Percentiles rank a stretch among this genome's conserved stretches.
Conservation (phyloP, 225 moss, liverwort and hornwort genomes). For the Ulota crispa region DNA sequence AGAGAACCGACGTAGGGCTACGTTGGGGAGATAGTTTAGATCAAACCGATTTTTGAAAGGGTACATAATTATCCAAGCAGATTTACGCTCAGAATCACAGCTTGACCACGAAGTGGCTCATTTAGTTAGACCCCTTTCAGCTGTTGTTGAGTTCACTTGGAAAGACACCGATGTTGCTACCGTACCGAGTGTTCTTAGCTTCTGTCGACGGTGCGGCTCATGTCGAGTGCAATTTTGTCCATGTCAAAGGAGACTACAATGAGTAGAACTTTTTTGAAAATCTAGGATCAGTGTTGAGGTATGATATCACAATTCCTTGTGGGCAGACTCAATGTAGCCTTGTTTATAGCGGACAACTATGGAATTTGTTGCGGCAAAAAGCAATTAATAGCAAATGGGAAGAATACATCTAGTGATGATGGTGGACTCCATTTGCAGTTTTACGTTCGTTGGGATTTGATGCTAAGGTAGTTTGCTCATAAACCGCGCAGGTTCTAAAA, state of each 20-base stretch:
- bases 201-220: constrained; percentile 1
- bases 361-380: too few relatives aligned
- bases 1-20: background rate
- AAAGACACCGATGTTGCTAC: background rate
- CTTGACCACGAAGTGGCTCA: constrained; percentile 13
- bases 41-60: background rate
- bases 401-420: too few relatives aligned
- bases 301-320: background rate
- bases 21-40: background rate
- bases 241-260: background rate
- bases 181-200: background rate
- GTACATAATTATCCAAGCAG: constrained; percentile 3
- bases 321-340: too few relatives aligned
- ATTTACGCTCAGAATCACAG: background rate
- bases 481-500: too few relatives aligned
- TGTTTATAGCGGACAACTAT: too few relatives aligned
- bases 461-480: too few relatives aligned
- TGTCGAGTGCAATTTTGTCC: background rate
- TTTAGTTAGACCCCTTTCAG: constrained; percentile 9
- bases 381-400: too few relatives aligned
- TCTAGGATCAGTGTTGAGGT: background rate
- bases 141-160: background rate
- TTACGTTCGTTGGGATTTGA: too few relatives aligned
- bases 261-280: background rate
- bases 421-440: too few relatives aligned